Evolutionary conservation across 2,329 filamentous ascomycete genomes (phyloP), one percentile per base, ranked within the genome.

Genomic region (Sordariomycetes sp.): DNA sequence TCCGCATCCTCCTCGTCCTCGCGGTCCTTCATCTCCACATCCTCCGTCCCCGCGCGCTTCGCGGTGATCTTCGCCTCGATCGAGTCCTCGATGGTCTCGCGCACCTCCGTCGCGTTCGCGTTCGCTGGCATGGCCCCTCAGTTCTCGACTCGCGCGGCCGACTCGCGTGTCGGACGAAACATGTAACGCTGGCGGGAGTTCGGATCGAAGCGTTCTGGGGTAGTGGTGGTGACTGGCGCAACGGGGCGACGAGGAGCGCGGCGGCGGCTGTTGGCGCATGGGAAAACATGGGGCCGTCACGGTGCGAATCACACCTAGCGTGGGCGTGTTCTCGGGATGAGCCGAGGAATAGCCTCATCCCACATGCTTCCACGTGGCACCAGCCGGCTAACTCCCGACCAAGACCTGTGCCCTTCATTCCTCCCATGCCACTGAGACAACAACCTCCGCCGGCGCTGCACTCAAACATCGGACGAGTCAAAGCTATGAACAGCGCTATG

Each of bases 1-100:
- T 67, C 66, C 16, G 52, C 60, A n/a, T 66, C 66, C 10, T 66
- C 66, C 11, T 59, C 64, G 55, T 71, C 67, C 52, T 37, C 60
- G 55, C 66, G 68, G 61, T 76, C 76, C 61, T 70, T 70, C 76
- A 77, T 78, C 37, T 76, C 71, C 55, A 76, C 67, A 60, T 79
- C 74, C 54, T 70, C 65, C 59, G 70, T 66, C 55, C 62, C 65
- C 55, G 48, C 32, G 20, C 22, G 28, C 25, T 25, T 67, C 65
- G 60, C 68, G 67, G 61, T n/a, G 25, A 24, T 62, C 63, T 73
- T 76, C 18, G 76, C 77, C 65, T 80, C 76, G 62, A 79, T 78
- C 40, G 40, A 46, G 40, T 46, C 40, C 65, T 80, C 76, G 11
- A 50, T 50, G 34, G 77, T 77, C 62, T 79, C 76, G 68, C 73